These are phyloP conservation scores for Fusarium bulbicola DNA, from an alignment of 2,329 filamentous ascomycete species.

Conservation along the genomic window DNA sequence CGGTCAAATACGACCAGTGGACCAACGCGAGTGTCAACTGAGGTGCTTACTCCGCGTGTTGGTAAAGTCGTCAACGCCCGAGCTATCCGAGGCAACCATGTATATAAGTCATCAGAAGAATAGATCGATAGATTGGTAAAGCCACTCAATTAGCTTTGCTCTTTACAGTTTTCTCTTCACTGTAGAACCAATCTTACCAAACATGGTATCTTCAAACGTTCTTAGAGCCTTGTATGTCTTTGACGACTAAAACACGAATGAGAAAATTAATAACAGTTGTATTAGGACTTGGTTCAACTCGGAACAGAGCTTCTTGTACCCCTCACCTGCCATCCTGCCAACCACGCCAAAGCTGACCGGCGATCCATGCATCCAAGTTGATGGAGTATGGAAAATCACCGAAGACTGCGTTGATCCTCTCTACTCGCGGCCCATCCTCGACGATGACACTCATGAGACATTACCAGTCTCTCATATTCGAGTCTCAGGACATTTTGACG, in stretches of 20 bases:
- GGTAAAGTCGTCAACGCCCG: neutral
- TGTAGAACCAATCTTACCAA: neutral
- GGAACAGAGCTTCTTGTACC: neutral
- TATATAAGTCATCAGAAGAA: neutral
- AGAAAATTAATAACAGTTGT: accelerated
- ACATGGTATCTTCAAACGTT: neutral
- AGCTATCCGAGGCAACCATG: neutral
- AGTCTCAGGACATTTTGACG: accelerated
- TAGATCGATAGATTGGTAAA: too few species aligned
- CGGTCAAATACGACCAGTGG: neutral
- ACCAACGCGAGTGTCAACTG: neutral
- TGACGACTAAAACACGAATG: accelerated
- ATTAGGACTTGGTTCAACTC: neutral
- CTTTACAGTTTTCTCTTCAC: accelerated
- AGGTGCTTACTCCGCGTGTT: neutral
- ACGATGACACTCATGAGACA: neutral
- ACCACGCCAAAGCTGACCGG: neutral
- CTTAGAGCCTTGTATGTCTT: neutral
- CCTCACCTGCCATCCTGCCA: neutral
- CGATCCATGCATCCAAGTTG: neutral
- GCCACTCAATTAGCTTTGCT: accelerated
- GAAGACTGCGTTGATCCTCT: neutral
- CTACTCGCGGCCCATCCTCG: accelerated
- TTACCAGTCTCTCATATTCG: accelerated
- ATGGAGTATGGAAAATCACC: neutral